Evolutionary conservation across 768 basidiomycete genomes (phyloP).

Genomic region (Megacollybia marginata): DNA sequence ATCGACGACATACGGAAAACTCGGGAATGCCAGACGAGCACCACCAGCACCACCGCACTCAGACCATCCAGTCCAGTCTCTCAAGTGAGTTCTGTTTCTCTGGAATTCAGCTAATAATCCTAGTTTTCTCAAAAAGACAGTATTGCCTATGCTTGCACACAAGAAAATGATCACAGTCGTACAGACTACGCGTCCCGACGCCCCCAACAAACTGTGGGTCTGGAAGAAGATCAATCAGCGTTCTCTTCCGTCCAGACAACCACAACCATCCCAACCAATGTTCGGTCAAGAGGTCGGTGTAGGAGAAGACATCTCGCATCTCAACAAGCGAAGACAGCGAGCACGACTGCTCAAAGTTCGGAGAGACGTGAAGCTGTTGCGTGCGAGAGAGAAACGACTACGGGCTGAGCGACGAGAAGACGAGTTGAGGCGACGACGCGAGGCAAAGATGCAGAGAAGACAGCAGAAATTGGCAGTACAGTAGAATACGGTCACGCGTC

Average conservation of each 20-base stretch:
- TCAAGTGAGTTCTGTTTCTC: conserved; percentile 28
- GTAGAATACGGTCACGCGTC: neutral
- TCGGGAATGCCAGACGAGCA: conserved; percentile 1
- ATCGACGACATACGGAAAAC: neutral
- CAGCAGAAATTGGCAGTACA: no score
- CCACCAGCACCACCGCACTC: conserved; percentile 27
- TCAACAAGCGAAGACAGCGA: conserved; percentile 46
- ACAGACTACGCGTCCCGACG: conserved; percentile 19
- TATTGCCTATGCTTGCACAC: conserved; percentile 40
- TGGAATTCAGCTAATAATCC: neutral
- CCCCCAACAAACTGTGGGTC: conserved; percentile 11
- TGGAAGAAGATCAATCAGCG: conserved; percentile 9
- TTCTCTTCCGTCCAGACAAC: conserved; percentile 8
- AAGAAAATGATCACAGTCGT: conserved; percentile 36
- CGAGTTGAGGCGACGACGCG: no score
- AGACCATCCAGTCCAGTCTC: conserved; percentile 46
- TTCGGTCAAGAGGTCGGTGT: conserved; percentile 35
- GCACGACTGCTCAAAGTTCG: conserved; percentile 38
- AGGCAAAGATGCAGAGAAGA: no score
- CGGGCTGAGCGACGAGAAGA: no score
- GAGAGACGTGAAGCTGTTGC: conserved; percentile 32
- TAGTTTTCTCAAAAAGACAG: conserved; percentile 49
- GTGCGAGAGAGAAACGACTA: conserved; percentile 3
- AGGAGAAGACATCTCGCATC: conserved; percentile 45
- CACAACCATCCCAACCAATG: conserved; percentile 10